Conservation (phyloP, 306 rosid species). For the Acacia acuminata region DNA sequence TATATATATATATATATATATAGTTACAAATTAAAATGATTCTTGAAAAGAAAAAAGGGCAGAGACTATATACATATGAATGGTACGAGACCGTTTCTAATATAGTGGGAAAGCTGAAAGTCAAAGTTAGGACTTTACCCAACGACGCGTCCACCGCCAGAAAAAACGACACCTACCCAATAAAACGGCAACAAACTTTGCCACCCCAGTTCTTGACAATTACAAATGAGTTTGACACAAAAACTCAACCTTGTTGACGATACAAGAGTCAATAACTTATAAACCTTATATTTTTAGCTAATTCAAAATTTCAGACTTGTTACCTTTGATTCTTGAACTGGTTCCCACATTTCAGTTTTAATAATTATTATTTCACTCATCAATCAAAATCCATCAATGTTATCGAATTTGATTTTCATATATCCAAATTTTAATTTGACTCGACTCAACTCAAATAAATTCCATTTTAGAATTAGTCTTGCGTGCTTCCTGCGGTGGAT, state of each 20-base stretch:
- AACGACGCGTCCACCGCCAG: slow-evolving; percentile 5
- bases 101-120: neutral
- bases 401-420: neutral
- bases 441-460: neutral
- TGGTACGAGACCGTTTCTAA: neutral
- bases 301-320: neutral
- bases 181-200: neutral
- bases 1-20: too few species aligned
- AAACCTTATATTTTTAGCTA: neutral
- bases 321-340: neutral
- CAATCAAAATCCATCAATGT: neutral
- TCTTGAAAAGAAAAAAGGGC: neutral
- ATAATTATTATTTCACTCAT: neutral
- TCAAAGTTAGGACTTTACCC: neutral
- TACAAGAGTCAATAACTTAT: neutral
- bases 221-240: neutral
- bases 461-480: neutral
- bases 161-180: neutral
- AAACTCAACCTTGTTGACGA: neutral
- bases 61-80: neutral
- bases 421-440: neutral
- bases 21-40: neutral
- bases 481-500: neutral
- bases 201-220: neutral
- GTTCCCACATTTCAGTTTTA: neutral